These are phyloP conservation scores for Amaranthus cruentus DNA, from an alignment of 148 eudicot species.

Conservation along the genomic window DNA sequence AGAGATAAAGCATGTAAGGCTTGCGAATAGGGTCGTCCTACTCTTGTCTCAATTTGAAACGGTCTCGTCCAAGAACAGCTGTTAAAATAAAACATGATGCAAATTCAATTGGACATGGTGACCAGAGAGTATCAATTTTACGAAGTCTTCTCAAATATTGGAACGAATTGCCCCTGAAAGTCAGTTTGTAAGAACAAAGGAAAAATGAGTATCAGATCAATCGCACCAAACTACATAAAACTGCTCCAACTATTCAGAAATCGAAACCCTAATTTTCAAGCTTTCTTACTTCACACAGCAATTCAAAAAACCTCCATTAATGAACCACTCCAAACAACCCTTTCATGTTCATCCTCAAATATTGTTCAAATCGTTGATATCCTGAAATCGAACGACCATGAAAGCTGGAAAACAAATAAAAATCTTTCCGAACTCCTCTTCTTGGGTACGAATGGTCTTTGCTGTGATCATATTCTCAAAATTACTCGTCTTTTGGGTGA, in stretches of 20 bases:
- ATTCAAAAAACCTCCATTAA: slow-evolving; percentile 21
- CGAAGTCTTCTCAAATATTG: no score
- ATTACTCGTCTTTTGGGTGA: slow-evolving; percentile 44
- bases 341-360: slow-evolving; percentile 3
- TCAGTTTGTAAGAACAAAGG: neutral
- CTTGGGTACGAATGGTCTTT: slow-evolving; percentile 22
- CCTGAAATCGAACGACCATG: slow-evolving; percentile 34
- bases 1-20: no score
- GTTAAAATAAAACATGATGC: no score
- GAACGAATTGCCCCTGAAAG: neutral
- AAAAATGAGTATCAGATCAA: slow-evolving; percentile 19
- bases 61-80: no score
- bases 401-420: slow-evolving; percentile 33
- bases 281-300: slow-evolving; percentile 31
- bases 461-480: slow-evolving; percentile 32
- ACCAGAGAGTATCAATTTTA: no score
- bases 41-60: no score
- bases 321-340: slow-evolving; percentile 3
- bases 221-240: slow-evolving; percentile 20
- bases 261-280: slow-evolving; percentile 16
- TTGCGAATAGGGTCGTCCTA: no score
- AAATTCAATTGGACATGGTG: no score
- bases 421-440: slow-evolving; percentile 33
- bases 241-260: slow-evolving; percentile 26
- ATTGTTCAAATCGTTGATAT: slow-evolving; percentile 33